Base-by-base conservation (phyloP, 164 flowering plant species). In the Santalum album region DNA sequence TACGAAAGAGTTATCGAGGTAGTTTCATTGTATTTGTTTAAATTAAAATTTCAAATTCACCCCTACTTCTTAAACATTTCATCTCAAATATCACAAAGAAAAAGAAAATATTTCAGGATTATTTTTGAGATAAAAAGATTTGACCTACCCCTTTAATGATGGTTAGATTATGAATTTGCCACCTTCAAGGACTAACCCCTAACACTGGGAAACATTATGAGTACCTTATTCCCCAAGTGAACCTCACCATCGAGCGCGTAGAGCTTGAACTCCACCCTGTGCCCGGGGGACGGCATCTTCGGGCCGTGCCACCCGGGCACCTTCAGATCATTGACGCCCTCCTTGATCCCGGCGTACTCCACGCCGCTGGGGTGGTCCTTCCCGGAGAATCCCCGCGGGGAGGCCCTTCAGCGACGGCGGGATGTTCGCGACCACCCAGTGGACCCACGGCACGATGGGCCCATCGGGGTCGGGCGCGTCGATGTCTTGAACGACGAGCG, bases 371-470 rank as follows among this genome's bases (percentile, higher is more conserved):
- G 81, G 61, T 76, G 83, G 32, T 64, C 86, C 56, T 81, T 75
- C 12, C 86, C 75, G 0, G 96, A 87, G 50, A 85, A 85, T 0
- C 89, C 94, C n/a, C 59, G 85, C 91, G 0, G 96, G 96, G 29
- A 87, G 51, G 0, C 89, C 71, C 57, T 87, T 87, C 54, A 87
- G 1, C 1, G 75, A 47, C 0, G 97, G 79, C 0, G 96, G 86
- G 5, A 90, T 81, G 65, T 85, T 78, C 19, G 54, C 71, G 12
- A 83, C 86, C 39, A 90, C 95, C 97, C 97, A 90, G 27, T 22
- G 47, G 0, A 77, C 72, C 84, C 82, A 83, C 3, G 95, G 95
- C 48, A 86, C 86, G 46, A 75, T 61, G 0, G 89, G 87, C 1
- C 68, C 76, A 6, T 12, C 39, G 0, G 86, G 90, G 51, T 83